phyloP scores from a whole-genome alignment of 179 eudicot species.

The Patellifolia procumbens region DNA sequence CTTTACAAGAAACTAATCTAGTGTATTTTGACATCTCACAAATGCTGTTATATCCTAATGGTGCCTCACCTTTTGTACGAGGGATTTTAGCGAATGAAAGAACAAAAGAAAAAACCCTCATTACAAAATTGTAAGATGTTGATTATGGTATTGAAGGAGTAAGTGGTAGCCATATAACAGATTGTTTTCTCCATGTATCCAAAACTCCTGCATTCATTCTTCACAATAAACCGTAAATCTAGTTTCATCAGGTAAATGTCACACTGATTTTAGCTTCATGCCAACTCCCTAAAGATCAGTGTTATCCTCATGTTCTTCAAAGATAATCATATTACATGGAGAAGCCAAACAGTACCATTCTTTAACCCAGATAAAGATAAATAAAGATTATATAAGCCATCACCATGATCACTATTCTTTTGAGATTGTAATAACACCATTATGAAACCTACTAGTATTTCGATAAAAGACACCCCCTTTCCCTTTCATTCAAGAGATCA shows the following conservation, averaged over 20 bases:
- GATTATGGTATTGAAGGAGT: neutral
- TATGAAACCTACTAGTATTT: neutral
- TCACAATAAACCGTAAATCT: neutral
- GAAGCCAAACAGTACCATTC: neutral
- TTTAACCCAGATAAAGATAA: neutral
- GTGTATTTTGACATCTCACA: neutral
- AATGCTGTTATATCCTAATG: neutral
- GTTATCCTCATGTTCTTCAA: neutral
- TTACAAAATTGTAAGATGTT: neutral
- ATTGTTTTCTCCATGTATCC: neutral
- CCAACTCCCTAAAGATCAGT: too few species aligned
- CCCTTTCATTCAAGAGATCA: neutral
- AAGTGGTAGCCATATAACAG: neutral
- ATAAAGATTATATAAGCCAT: neutral
- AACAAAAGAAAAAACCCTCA: neutral
- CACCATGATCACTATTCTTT: neutral
- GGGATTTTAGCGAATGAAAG: neutral
- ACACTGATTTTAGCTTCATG: neutral
- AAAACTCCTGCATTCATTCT: neutral
- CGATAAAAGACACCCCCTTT: neutral
- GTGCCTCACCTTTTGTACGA: neutral
- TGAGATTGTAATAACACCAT: neutral
- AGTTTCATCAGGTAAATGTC: neutral
- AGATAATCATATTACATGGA: neutral
- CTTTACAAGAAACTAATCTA: neutral